These are phyloP conservation scores for Apiotrichum montevideense DNA, from an alignment of 1,284 basidiomycete species.

Conservation along the genomic window DNA sequence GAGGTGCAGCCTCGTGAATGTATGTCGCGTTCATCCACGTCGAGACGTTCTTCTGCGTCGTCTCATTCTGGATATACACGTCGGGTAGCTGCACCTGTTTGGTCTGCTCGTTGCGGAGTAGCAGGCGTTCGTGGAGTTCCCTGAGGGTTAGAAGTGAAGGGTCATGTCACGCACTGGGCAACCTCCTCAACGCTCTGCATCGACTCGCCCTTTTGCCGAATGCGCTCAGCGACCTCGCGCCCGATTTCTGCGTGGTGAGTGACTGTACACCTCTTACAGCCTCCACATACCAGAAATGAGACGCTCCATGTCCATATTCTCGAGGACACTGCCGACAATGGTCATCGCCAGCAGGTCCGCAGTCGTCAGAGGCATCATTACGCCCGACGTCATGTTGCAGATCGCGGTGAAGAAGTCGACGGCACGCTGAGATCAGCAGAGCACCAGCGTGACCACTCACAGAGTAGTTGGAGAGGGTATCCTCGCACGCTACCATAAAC, in stretches of 20 bases:
- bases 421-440: constrained; percentile 57
- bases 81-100: constrained; percentile 95
- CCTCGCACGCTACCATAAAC: constrained; percentile 98
- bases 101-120: constrained; percentile 90
- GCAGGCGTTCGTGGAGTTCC: constrained; percentile 75
- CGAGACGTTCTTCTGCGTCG: constrained; percentile 81
- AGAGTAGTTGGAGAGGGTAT: constrained; percentile 86
- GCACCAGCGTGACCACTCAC: constrained; percentile 50
- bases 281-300: constrained; percentile 56
- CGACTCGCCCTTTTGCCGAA: constrained; percentile 64
- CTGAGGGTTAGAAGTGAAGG: constrained; percentile 13
- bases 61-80: constrained; percentile 85
- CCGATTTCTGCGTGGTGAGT: constrained; percentile 61
- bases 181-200: constrained; percentile 90
- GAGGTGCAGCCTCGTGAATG: constrained; percentile 67
- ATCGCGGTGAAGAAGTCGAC: constrained; percentile 95
- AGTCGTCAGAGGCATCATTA: constrained; percentile 93
- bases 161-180: constrained; percentile 50
- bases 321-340: constrained; percentile 88
- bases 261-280: not conserved
- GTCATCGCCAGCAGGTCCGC: constrained; percentile 95
- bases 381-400: constrained; percentile 82
- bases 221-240: constrained; percentile 83
- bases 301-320: constrained; percentile 98
- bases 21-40: constrained; percentile 73